Evolutionary conservation across 140 eudicot genomes (phyloP).

Genomic region (Ambrosia hybrid): DNA sequence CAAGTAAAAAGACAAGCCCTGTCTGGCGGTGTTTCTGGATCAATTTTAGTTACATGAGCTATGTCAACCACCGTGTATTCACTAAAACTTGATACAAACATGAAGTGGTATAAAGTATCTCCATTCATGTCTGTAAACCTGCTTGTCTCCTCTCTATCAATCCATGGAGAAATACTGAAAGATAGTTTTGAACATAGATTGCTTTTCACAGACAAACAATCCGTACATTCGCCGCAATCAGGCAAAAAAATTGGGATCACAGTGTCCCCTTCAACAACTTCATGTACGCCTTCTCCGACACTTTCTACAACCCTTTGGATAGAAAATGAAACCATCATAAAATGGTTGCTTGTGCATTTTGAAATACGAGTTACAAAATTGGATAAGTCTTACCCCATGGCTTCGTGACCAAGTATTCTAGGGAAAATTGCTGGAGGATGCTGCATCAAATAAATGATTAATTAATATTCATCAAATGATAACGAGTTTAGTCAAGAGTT

Average conservation of each 20-base stretch:
- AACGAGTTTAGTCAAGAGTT: background rate
- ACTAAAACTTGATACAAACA: slow-evolving; percentile 70
- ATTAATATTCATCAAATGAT: too few relatives aligned
- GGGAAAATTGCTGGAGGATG: slow-evolving; percentile 71
- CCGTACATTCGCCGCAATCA: slow-evolving; percentile 82
- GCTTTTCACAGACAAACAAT: slow-evolving; percentile 71
- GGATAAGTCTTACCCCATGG: slow-evolving; percentile 57
- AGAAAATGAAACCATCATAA: slow-evolving; percentile 1
- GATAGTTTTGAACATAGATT: slow-evolving; percentile 76
- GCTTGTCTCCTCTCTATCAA: slow-evolving; percentile 82
- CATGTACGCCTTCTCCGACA: slow-evolving; percentile 75
- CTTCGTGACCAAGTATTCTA: slow-evolving; percentile 81
- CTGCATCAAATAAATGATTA: slow-evolving; percentile 31
- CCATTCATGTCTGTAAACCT: slow-evolving; percentile 89
- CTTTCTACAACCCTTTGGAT: slow-evolving; percentile 74
- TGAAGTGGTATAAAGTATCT: slow-evolving; percentile 61
- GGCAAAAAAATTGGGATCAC: slow-evolving; percentile 75
- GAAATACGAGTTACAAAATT: background rate
- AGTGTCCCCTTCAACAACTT: slow-evolving; percentile 62
- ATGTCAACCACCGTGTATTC: slow-evolving; percentile 89
- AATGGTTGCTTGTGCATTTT: background rate
- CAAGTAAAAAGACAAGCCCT: slow-evolving; percentile 90
- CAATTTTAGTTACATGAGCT: slow-evolving; percentile 66
- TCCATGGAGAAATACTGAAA: slow-evolving; percentile 53
- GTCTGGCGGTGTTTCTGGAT: slow-evolving; percentile 69